A percentile compares a stretch with the other conserved stretches of the same genome.
phyloP scores from a whole-genome alignment of 805 yeast genomes.

The Cyberlindnera japonica region DNA sequence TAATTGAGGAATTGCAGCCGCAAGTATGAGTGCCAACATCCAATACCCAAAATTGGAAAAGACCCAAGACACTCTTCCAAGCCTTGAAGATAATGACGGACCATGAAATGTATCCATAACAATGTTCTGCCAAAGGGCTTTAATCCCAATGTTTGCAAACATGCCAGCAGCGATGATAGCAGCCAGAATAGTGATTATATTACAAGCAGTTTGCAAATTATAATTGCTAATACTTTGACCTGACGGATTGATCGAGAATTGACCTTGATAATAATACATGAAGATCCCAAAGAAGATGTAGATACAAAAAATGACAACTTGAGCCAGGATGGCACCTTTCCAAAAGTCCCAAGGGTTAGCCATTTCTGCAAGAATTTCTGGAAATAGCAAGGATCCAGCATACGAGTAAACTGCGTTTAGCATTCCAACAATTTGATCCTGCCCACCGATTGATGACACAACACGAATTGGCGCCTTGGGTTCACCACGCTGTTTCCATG shows the following conservation, averaged over 20 bases:
- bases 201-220: conserved; percentile 35
- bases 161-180: conserved; percentile 43
- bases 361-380: conserved; percentile 48
- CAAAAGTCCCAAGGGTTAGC: conserved; percentile 45
- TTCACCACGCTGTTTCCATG: conserved; percentile 16
- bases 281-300: conserved; percentile 42
- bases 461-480: conserved; percentile 26
- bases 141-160: conserved; percentile 45
- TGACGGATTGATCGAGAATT: conserved; percentile 41
- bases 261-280: conserved; percentile 44
- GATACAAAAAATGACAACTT: conserved; percentile 35
- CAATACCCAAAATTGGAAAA: conserved; percentile 14
- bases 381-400: conserved; percentile 49
- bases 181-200: conserved; percentile 35
- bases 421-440: conserved; percentile 34
- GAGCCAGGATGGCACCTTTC: conserved; percentile 44
- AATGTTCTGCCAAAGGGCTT: conserved; percentile 36
- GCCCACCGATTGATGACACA: conserved; percentile 28
- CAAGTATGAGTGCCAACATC: conserved; percentile 8
- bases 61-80: conserved; percentile 26
- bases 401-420: conserved; percentile 46
- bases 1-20: conserved; percentile 28
- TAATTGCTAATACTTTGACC: conserved; percentile 39
- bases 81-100: conserved; percentile 20
- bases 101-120: conserved; percentile 18